A percentile compares a stretch with the other conserved stretches of the same genome.
Conservation (phyloP, 305 asterid genomes). For the Fraxinus dipetala region DNA sequence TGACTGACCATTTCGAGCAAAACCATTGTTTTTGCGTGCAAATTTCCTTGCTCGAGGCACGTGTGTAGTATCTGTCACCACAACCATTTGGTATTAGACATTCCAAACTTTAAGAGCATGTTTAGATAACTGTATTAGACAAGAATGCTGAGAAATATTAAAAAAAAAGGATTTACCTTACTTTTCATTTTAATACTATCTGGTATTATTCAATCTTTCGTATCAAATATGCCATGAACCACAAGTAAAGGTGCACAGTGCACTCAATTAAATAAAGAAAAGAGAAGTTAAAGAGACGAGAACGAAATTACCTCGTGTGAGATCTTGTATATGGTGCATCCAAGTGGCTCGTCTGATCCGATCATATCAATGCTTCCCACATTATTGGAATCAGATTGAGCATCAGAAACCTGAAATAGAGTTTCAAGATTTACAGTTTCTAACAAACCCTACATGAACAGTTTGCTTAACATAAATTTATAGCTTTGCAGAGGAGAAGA, state of each 20-base stretch:
- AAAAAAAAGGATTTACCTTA: neutral
- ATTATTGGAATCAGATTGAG: constrained; percentile 19
- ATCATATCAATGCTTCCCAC: constrained; percentile 28
- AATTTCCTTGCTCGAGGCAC: constrained; percentile 33
- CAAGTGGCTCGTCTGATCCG: constrained; percentile 41
- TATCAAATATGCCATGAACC: constrained; percentile 3
- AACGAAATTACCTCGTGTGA: constrained; percentile 48
- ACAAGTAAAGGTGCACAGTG: neutral
- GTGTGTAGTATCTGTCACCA: constrained; percentile 40
- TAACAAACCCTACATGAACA: neutral
- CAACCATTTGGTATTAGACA: constrained; percentile 12
- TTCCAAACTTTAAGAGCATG: neutral
- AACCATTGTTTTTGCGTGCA: constrained; percentile 45
- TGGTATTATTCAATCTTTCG: neutral
- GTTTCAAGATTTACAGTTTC: neutral
- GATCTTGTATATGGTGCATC: constrained; percentile 43
- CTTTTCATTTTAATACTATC: neutral
- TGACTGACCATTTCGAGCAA: constrained; percentile 52
- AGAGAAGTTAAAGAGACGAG: neutral
- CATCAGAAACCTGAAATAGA: constrained; percentile 42
- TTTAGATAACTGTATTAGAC: neutral
- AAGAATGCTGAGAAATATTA: neutral
- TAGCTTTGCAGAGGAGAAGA: constrained; percentile 10
- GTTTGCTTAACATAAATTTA: neutral
- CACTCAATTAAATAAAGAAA: neutral